phyloP scores from a whole-genome alignment of 352 stramenopile species.

The Thraustochytrium sp. region DNA sequence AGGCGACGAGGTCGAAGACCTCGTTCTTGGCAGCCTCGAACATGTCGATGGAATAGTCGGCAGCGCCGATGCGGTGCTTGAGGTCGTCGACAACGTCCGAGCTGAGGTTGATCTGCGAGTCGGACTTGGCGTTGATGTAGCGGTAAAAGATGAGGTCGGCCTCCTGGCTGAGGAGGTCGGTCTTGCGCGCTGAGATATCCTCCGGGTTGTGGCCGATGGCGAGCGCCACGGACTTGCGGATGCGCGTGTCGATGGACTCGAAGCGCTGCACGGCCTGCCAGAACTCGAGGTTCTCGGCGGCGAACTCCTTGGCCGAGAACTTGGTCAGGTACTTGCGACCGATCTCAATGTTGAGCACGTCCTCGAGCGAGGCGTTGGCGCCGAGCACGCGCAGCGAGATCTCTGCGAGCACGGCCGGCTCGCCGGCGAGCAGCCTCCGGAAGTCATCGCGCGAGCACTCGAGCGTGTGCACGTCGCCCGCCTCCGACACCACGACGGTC shows the following conservation, averaged over 20 bases:
- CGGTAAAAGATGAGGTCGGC: neutral
- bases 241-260: constrained; percentile 26
- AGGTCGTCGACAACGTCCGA: neutral
- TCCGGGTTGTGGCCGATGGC: neutral
- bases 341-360: neutral
- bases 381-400: constrained; percentile 5
- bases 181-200: neutral
- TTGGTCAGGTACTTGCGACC: neutral
- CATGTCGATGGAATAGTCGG: constrained; percentile 22
- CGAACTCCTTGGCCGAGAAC: constrained; percentile 13
- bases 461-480: neutral
- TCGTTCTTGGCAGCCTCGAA: constrained; percentile 18
- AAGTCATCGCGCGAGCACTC: constrained; percentile 4
- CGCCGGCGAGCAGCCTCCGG: neutral
- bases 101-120: constrained; percentile 10
- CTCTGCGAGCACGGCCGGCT: neutral
- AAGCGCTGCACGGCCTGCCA: neutral
- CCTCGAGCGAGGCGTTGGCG: neutral
- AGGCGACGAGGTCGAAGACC: neutral
- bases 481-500: neutral
- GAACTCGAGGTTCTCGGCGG: constrained; percentile 11
- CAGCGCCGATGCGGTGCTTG: neutral
- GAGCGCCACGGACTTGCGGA: neutral
- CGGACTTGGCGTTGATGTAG: neutral
- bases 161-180: neutral